A percentile compares a stretch with the other conserved stretches of the same genome.
Evolutionary conservation across 2,329 filamentous ascomycete species (phyloP).

Genomic region (Phialophora expanda): DNA sequence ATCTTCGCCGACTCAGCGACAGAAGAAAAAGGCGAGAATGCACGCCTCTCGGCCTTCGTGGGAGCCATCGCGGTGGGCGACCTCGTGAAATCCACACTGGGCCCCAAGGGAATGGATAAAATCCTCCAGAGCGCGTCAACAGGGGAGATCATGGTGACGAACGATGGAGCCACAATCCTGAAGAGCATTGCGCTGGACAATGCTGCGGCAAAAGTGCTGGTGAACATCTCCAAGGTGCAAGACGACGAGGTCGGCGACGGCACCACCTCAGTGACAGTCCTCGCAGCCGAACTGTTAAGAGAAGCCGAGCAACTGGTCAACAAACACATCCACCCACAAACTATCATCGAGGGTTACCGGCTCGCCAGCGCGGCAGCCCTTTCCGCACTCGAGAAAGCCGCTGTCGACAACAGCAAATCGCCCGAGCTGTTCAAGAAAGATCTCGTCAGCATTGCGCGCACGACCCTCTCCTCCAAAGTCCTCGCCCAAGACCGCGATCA

Average conservation of each 20-base stretch:
- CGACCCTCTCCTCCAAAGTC: slow-evolving; percentile 96
- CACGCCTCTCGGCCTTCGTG: slow-evolving; percentile 95
- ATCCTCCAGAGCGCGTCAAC: slow-evolving; percentile 95
- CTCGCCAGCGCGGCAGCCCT: slow-evolving; percentile 93
- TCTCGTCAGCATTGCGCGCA: slow-evolving; percentile 86
- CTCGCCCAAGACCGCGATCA: slow-evolving; percentile 91
- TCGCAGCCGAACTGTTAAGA: slow-evolving; percentile 91
- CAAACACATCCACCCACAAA: slow-evolving; percentile 98
- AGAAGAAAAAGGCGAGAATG: slow-evolving; percentile 99
- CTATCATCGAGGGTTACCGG: slow-evolving; percentile 98
- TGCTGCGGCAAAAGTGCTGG: slow-evolving; percentile 94
- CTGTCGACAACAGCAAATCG: slow-evolving; percentile 87
- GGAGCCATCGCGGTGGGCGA: slow-evolving; percentile 98
- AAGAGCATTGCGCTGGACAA: slow-evolving; percentile 99
- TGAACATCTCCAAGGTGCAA: slow-evolving; percentile 99
- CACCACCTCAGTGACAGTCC: slow-evolving; percentile 94
- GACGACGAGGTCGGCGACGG: slow-evolving; percentile 98
- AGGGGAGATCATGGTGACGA: slow-evolving; percentile 96
- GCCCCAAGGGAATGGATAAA: slow-evolving; percentile 99
- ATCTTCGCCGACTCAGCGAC: slow-evolving; percentile 97
- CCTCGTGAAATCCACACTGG: slow-evolving; percentile 94
- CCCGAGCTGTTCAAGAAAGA: slow-evolving; percentile 85
- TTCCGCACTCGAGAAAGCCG: slow-evolving; percentile 78
- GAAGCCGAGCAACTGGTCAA: slow-evolving; percentile 97
- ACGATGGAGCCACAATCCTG: slow-evolving; percentile 96